phyloP scores from a whole-genome alignment of 805 yeast genomes.

The Pichia membranifaciens region DNA sequence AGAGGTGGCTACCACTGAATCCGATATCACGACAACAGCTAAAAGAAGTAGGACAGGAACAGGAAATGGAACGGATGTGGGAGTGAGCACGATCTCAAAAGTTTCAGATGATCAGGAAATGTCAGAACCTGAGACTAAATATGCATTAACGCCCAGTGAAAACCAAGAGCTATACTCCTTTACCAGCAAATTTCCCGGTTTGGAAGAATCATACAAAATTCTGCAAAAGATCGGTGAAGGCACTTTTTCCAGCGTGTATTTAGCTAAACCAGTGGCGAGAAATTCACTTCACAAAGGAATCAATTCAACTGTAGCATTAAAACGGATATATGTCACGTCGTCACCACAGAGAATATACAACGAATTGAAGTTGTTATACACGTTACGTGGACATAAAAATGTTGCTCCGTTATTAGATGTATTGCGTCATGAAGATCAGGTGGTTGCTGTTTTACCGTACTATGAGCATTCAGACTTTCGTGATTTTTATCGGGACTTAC shows the following conservation, averaged over 20 bases:
- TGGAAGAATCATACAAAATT: conserved; percentile 33
- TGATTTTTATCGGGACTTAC: conserved; percentile 74
- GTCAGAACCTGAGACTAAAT: conserved; percentile 7
- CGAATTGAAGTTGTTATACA: conserved; percentile 74
- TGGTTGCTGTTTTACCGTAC: conserved; percentile 86
- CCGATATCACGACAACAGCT: not conserved
- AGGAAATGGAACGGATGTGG: not conserved
- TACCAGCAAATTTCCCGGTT: conserved; percentile 27
- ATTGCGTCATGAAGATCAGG: conserved; percentile 81
- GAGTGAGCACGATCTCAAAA: not conserved
- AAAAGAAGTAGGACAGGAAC: not conserved
- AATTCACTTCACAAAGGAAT: conserved; percentile 19
- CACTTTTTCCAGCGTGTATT: conserved; percentile 69
- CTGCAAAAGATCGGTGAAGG: conserved; percentile 68
- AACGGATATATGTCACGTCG: conserved; percentile 90
- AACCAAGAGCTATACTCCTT: conserved; percentile 32
- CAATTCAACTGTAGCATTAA: conserved; percentile 64
- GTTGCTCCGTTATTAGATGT: conserved; percentile 92
- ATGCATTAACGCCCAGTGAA: conserved; percentile 18
- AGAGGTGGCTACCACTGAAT: not conserved
- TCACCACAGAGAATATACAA: conserved; percentile 88
- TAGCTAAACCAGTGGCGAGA: not conserved
- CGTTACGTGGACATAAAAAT: conserved; percentile 58
- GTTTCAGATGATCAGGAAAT: conserved; percentile 2
- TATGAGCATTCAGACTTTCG: conserved; percentile 88